Base-by-base conservation (phyloP, 2,329 filamentous ascomycete species). In the Delphinella strobiligena region DNA sequence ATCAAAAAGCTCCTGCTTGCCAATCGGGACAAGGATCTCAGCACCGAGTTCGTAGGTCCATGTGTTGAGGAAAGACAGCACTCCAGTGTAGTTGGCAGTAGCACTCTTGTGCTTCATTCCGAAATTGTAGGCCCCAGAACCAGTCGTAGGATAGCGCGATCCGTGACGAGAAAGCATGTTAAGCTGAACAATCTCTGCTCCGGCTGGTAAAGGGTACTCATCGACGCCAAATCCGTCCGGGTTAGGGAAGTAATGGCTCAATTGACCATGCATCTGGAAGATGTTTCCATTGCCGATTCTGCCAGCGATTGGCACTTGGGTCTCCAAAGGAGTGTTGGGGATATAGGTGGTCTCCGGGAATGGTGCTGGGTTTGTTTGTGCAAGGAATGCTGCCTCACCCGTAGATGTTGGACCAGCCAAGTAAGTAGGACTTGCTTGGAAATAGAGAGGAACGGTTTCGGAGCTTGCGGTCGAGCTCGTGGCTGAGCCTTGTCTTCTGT, bases 141-240 rank as follows among this genome's bases (percentile, higher is more conserved):
- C 69, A 3, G 64, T 62, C 2, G 81, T 82, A 0, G 82, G 82
- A 56, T 87, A 88, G 11, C 82, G 70, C 30, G 79, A 70, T 7
- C 82, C 82, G 53, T 87, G 82, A 1, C 82, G 74, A 10, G 78
- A 80, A 4, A 86, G 64, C 75, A 86, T 79, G 61, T 81, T 64
- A 33, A 87, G 63, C 62, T 83, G 79, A 19, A 78, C 65, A 36
- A 86, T 81, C 42, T 80, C 75, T 0, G 80, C 72, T 10, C 75
- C 80, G 5, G 64, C 56, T 1, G 80, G 82, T 12, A 84, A 56
- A 3, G 80, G 67, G 49, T 80, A 82, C 58, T 88, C 82, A 12
- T 80, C 64, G 0, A 83, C 79, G 2, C 82, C 82, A 47, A 86
- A 87, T 1, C 82, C 82, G 24, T 56, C 51, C 0, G 79, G 73